Conservation (phyloP, 2,329 filamentous ascomycete genomes). For the Allantophomopsis cytisporea region DNA sequence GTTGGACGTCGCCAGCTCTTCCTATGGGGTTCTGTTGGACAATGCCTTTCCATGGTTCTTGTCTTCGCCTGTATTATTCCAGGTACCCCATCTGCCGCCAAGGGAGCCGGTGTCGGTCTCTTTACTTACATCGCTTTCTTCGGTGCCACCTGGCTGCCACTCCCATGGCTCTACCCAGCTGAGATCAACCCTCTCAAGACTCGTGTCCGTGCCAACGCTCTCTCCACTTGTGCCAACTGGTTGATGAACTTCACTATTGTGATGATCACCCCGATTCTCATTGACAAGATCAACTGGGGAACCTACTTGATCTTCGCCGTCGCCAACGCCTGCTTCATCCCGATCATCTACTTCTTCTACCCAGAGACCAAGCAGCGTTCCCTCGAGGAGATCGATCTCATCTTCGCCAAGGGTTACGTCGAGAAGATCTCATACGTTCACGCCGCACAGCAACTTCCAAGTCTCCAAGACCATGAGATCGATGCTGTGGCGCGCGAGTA, state of each 20-base stretch:
- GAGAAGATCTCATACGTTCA: slow-evolving; percentile 47
- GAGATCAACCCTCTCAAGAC: slow-evolving; percentile 47
- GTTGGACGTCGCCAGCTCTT: slow-evolving; percentile 59
- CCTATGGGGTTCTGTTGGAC: slow-evolving; percentile 52
- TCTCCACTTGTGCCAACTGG: slow-evolving; percentile 38
- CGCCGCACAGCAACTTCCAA: slow-evolving; percentile 41
- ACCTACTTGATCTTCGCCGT: slow-evolving; percentile 24
- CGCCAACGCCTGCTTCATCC: slow-evolving; percentile 22
- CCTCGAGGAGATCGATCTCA: slow-evolving; percentile 57
- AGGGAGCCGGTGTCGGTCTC: slow-evolving; percentile 34
- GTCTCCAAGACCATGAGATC: slow-evolving; percentile 34
- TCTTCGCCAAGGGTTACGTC: slow-evolving; percentile 45
- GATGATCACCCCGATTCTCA: slow-evolving; percentile 23
- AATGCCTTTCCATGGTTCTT: slow-evolving; percentile 53
- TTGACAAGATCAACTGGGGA: slow-evolving; percentile 18
- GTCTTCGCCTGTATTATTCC: slow-evolving; percentile 23
- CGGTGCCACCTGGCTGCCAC: slow-evolving; percentile 43
- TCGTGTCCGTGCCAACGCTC: slow-evolving; percentile 47
- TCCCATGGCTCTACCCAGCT: slow-evolving; percentile 48
- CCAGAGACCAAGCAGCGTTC: slow-evolving; percentile 39
- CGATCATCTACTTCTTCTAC: slow-evolving; percentile 22
- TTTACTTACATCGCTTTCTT: slow-evolving; percentile 52
- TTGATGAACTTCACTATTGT: slow-evolving; percentile 42
- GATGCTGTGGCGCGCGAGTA: slow-evolving; percentile 20
- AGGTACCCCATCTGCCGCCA: slow-evolving; percentile 12